Evolutionary conservation across 805 yeast genomes (phyloP).

Genomic region (Cyberlindnera saturnus): DNA sequence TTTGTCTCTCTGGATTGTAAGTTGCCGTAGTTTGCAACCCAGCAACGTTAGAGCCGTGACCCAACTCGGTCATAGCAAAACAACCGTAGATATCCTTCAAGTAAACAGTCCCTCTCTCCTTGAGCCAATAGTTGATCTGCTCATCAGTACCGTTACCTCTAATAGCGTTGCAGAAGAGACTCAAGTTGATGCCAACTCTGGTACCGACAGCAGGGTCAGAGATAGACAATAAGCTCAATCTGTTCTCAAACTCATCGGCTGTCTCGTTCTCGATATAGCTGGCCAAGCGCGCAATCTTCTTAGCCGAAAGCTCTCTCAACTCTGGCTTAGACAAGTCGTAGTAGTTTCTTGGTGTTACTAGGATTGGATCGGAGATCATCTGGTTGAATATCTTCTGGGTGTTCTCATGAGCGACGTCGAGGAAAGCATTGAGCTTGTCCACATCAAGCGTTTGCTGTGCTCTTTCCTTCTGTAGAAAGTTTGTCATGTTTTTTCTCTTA

Average conservation of each 20-base stretch:
- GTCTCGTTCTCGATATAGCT: slow-evolving; percentile 47
- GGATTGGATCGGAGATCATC: slow-evolving; percentile 61
- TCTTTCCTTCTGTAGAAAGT: slow-evolving; percentile 37
- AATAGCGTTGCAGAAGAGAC: slow-evolving; percentile 74
- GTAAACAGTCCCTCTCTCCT: slow-evolving; percentile 54
- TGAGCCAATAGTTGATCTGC: slow-evolving; percentile 81
- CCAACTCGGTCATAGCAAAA: slow-evolving; percentile 89
- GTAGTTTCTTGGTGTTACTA: slow-evolving; percentile 45
- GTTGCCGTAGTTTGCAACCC: slow-evolving; percentile 91
- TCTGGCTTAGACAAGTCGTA: slow-evolving; percentile 53
- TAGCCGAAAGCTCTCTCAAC: slow-evolving; percentile 55
- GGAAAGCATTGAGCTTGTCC: slow-evolving; percentile 46
- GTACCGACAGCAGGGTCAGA: slow-evolving; percentile 79
- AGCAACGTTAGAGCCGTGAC: slow-evolving; percentile 92
- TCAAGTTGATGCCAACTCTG: slow-evolving; percentile 82
- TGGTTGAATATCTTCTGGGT: slow-evolving; percentile 49
- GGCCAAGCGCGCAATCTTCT: slow-evolving; percentile 55
- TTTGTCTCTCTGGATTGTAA: slow-evolving; percentile 57
- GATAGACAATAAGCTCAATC: slow-evolving; percentile 53
- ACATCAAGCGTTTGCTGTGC: slow-evolving; percentile 34
- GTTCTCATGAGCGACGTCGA: slow-evolving; percentile 44
- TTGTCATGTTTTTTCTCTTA: slow-evolving; percentile 4
- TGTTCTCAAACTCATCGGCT: slow-evolving; percentile 40
- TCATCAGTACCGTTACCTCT: slow-evolving; percentile 84
- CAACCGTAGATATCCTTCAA: slow-evolving; percentile 67